Conservation (phyloP, 176 grass and related monocot species). For the Cymbopogon citratus region DNA sequence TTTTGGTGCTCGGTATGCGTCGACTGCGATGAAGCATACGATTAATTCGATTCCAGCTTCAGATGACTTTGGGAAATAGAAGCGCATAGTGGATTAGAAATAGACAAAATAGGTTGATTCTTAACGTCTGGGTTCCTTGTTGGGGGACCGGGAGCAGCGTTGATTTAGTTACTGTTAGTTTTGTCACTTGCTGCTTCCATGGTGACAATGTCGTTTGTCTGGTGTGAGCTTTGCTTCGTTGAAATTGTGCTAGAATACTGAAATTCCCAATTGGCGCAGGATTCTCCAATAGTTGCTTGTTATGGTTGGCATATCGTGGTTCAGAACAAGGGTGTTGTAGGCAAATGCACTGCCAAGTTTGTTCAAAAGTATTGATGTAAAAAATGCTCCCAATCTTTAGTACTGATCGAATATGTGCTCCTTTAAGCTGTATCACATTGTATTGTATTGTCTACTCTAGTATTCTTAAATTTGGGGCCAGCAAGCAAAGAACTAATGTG, state of each 20-base stretch:
- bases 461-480: neutral
- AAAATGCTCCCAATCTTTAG: neutral
- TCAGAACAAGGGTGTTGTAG: neutral
- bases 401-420: neutral
- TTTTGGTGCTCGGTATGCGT: conserved; percentile 19
- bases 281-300: neutral
- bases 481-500: neutral
- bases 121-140: neutral
- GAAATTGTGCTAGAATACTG: neutral
- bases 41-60: neutral
- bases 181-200: neutral
- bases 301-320: neutral
- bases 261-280: neutral
- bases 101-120: neutral
- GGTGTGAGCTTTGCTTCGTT: conserved; percentile 3
- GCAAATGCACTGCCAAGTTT: neutral
- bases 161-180: neutral
- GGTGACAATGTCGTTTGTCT: neutral
- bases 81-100: neutral
- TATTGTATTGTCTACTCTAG: neutral
- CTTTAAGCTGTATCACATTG: neutral
- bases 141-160: neutral
- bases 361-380: neutral
- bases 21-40: neutral
- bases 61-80: neutral